Evolutionary conservation across 176 grass and related monocot genomes (phyloP), one percentile per base, ranked within the genome.

Genomic region (Paspalum vaginatum): DNA sequence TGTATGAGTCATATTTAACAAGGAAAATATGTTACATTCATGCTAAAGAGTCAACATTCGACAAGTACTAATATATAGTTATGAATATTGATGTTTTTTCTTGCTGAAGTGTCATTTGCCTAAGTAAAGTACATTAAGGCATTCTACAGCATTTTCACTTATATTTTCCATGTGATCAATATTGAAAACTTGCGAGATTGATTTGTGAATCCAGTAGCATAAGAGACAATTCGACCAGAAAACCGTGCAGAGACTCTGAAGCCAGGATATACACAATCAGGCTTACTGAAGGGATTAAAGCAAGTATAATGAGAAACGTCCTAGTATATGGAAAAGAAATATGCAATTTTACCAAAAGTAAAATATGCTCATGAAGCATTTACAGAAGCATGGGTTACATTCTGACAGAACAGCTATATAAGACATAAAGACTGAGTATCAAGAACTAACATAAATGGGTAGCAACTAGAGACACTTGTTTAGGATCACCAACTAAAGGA

Each of bases 181-280:
- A 59, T 47, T 67, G 37, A 84, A 68, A 20, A 27, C 32, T 78
- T 45, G 45, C 24, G 7, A n/a, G 8, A 40, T 50, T 6, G 11
- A 69, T 48, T 69, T 24, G 13, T 46, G 0, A 26, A 70, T 62
- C 83, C 69, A 18, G 45, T 70, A 77, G 43, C 48, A 44, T 43
- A 70, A 70, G 18, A 78, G 27, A 62, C 69, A 55, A 71, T 45
- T 84, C 64, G 14, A 63, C 54, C 54, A 56, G 54, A 56, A 56
- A 65, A 65, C 38, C 20, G 32, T 10, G 32, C 27, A 17, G 17
- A 64, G 27, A 39, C 61, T 64, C 14, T 8, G 27, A 65, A 65
- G 26, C 76, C 63, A 59, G 73, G 41, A 24, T 18, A 74, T 8
- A 58, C 62, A 61, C 42, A 74, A 11, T 74, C 14, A 64, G 15